These are phyloP conservation scores for Pythium grandisporangium DNA, from an alignment of 352 stramenopile genomes.

Conservation along the genomic window DNA sequence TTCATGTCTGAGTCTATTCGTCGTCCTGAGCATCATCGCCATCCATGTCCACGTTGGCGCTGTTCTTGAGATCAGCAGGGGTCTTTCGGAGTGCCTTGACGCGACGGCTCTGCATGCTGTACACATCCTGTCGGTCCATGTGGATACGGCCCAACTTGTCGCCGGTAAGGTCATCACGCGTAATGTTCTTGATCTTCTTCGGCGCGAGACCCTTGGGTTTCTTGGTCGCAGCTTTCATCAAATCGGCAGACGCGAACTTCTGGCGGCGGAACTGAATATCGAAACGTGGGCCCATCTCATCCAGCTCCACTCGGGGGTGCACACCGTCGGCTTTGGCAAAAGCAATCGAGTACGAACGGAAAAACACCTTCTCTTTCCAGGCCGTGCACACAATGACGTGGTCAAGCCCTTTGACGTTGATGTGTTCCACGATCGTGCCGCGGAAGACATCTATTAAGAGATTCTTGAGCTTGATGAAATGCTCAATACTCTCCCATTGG, in stretches of 20 bases:
- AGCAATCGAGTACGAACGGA: slow-evolving; percentile 95
- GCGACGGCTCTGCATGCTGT: slow-evolving; percentile 92
- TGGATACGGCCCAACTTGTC: slow-evolving; percentile 98
- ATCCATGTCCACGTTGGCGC: slow-evolving; percentile 10
- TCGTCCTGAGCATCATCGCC: slow-evolving; percentile 20
- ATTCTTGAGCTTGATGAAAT: slow-evolving; percentile 93
- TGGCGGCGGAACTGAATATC: slow-evolving; percentile 90
- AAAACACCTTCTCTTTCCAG: slow-evolving; percentile 88
- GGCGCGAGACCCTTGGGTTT: slow-evolving; percentile 86
- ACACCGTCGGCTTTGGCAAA: slow-evolving; percentile 87
- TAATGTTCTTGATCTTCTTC: slow-evolving; percentile 98
- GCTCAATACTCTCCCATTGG: slow-evolving; percentile 88
- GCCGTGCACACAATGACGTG: slow-evolving; percentile 97
- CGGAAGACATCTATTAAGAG: slow-evolving; percentile 96
- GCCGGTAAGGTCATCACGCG: slow-evolving; percentile 94
- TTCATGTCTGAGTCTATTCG: slow-evolving; percentile 24
- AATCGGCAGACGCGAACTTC: slow-evolving; percentile 92
- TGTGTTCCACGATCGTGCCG: slow-evolving; percentile 91
- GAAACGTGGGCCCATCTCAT: slow-evolving; percentile 87
- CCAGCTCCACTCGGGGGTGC: slow-evolving; percentile 80
- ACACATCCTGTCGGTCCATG: slow-evolving; percentile 96
- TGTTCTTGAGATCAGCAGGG: slow-evolving; percentile 68
- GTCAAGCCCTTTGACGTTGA: slow-evolving; percentile 95
- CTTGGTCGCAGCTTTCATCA: slow-evolving; percentile 95
- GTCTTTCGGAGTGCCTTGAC: slow-evolving; percentile 92